Percentiles rank a stretch among this genome's conserved stretches.
Conservation (phyloP, 2,329 filamentous ascomycete species). For the Geosmithia morbida region DNA sequence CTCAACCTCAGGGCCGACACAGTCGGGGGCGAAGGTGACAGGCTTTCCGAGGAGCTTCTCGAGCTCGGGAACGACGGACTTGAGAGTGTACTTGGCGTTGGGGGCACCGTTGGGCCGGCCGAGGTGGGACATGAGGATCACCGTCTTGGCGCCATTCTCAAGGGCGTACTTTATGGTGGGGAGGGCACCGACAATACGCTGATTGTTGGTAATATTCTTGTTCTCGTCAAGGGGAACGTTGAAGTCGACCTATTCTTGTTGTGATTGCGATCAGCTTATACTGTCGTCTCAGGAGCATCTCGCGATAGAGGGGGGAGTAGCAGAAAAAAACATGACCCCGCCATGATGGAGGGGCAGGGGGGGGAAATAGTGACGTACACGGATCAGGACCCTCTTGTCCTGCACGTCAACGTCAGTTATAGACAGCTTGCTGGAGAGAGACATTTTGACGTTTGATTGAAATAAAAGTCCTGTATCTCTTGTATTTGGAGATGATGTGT, state of each 20-base stretch:
- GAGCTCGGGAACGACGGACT: slow-evolving; percentile 81
- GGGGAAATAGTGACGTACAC: slow-evolving; percentile 33
- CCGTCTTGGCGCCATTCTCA: slow-evolving; percentile 79
- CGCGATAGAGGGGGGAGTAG: neutral
- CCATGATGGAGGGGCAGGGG: slow-evolving; percentile 14
- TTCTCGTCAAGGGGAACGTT: slow-evolving; percentile 91
- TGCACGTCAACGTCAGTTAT: slow-evolving; percentile 95
- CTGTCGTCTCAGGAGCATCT: no score
- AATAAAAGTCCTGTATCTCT: neutral
- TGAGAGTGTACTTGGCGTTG: slow-evolving; percentile 88
- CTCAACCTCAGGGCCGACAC: slow-evolving; percentile 81
- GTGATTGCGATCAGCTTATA: neutral
- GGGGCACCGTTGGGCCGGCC: slow-evolving; percentile 83
- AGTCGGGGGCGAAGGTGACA: slow-evolving; percentile 83
- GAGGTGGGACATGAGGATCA: slow-evolving; percentile 96
- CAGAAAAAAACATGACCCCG: neutral
- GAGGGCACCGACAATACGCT: slow-evolving; percentile 91
- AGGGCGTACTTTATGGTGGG: slow-evolving; percentile 92
- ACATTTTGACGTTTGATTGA: slow-evolving; percentile 47
- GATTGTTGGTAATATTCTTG: slow-evolving; percentile 94
- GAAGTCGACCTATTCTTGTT: slow-evolving; percentile 75
- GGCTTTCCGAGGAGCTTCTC: slow-evolving; percentile 77
- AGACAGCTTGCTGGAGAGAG: slow-evolving; percentile 95
- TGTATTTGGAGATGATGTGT: neutral
- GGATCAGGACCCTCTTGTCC: slow-evolving; percentile 95